phyloP scores from a whole-genome alignment of 768 basidiomycete genomes.

The Clitopilus hobsonii region DNA sequence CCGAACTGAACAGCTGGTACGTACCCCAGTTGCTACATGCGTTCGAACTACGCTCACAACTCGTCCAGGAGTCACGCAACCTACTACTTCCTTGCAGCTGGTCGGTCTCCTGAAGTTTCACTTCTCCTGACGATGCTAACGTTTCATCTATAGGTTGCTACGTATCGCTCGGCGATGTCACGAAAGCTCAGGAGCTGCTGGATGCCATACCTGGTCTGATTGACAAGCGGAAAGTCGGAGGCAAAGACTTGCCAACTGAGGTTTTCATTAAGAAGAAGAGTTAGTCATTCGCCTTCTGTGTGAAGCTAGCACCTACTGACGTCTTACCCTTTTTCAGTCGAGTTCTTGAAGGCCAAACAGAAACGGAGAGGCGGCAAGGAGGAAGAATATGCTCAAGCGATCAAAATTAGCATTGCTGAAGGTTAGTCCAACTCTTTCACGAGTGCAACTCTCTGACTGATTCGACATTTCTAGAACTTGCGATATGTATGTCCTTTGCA shows the following conservation, averaged over 20 bases:
- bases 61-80: slow-evolving; percentile 68
- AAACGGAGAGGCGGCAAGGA: slow-evolving; percentile 47
- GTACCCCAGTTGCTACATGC: slow-evolving; percentile 16
- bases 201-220: slow-evolving; percentile 59
- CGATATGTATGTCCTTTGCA: slow-evolving; percentile 48
- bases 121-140: background rate
- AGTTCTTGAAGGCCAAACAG: slow-evolving; percentile 73
- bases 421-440: slow-evolving; percentile 33
- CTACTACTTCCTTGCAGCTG: slow-evolving; percentile 75
- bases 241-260: slow-evolving; percentile 72
- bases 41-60: background rate
- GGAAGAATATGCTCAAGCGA: slow-evolving; percentile 43
- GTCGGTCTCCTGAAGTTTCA: slow-evolving; percentile 16
- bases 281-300: slow-evolving; percentile 23
- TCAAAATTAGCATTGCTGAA: slow-evolving; percentile 68
- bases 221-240: slow-evolving; percentile 55
- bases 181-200: slow-evolving; percentile 55
- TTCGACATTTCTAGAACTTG: slow-evolving; percentile 45
- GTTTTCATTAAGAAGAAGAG: slow-evolving; percentile 75
- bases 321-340: slow-evolving; percentile 40
- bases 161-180: slow-evolving; percentile 48
- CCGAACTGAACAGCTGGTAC: slow-evolving; percentile 67
- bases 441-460: background rate
- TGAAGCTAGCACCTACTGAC: background rate
- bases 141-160: slow-evolving; percentile 47